Base-by-base conservation (phyloP, 23 red algal genomes). In the Gracilaria gracilis region DNA sequence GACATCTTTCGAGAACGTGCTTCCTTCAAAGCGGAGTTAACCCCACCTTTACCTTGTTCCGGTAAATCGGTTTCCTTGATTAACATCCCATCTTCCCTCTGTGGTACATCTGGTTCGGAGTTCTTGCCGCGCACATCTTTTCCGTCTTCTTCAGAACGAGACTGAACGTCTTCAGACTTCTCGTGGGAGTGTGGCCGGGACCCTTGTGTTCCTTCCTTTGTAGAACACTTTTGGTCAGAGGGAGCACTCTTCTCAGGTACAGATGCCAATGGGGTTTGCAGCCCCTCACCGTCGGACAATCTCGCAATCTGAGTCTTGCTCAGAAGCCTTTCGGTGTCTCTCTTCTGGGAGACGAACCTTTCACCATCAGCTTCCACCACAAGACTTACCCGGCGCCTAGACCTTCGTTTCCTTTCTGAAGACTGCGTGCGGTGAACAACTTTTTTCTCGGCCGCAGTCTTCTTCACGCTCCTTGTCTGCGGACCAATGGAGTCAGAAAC, bases 341-440 rank as follows among this genome's bases (percentile, higher is more conserved):
- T 49, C 20, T 81, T 81, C 44, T 57, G 55, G 27, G 77, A 25
- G 8, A 81, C 77, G 58, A 81, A 81, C 25, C 29, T 81, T 32
- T 81, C 77, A 0, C 57, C 77, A 59, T 1, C 29, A 21, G 37
- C 48, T 57, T 57, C 57, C 51, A 81, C 77, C 27, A 81, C 77
- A 9, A 81, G 77, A 46, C 69, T 75, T n/a, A 75, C 69, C 0
- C 69, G 69, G 9, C 69, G 69, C 69, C 44, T 75, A 2, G 77
- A 31, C 20, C 39, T 81, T 17, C 23, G 44, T 33, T 61, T 81
- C 27, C 48, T 81, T 32, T 20, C 57, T 25, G 77, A 81, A 13
- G 23, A 12, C 15, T 61, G 77, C 39, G 17, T 59, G 51, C 33
- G 20, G 27, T 31, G 27, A 28, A 6, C 25, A 21, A 9, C n/a